These are phyloP conservation scores for Trapa incisa DNA, from an alignment of 345 rosid genomes.

Conservation along the genomic window DNA sequence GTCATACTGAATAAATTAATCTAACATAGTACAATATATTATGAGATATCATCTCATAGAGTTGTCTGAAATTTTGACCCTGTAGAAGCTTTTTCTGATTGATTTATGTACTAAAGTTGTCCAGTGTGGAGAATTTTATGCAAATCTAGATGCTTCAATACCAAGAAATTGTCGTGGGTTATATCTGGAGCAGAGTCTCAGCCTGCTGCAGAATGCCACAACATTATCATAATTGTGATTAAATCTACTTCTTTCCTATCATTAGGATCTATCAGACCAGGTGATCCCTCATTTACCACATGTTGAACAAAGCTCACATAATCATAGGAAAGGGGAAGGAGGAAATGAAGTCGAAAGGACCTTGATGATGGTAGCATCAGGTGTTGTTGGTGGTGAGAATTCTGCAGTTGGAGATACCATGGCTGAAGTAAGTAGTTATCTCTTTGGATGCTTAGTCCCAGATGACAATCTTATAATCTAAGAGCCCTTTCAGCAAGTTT, in stretches of 20 bases:
- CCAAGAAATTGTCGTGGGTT: background rate
- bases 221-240: background rate
- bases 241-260: background rate
- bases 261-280: conserved; percentile 29
- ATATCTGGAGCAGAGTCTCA: background rate
- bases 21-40: background rate
- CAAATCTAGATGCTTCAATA: background rate
- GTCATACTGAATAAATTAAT: background rate
- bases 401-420: conserved; percentile 26
- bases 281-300: conserved; percentile 19
- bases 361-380: conserved; percentile 31
- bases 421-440: conserved; percentile 41
- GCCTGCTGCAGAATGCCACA: background rate
- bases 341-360: conserved; percentile 36
- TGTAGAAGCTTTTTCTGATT: background rate
- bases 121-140: background rate
- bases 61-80: background rate
- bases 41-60: background rate
- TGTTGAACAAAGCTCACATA: conserved; percentile 27
- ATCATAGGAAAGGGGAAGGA: conserved; percentile 25
- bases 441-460: conserved; percentile 2
- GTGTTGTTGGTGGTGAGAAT: conserved; percentile 15
- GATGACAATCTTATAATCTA: background rate
- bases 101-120: background rate
- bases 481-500: background rate